Evolutionary conservation across 768 basidiomycete genomes (phyloP).

Genomic region (Collybia mongolica): DNA sequence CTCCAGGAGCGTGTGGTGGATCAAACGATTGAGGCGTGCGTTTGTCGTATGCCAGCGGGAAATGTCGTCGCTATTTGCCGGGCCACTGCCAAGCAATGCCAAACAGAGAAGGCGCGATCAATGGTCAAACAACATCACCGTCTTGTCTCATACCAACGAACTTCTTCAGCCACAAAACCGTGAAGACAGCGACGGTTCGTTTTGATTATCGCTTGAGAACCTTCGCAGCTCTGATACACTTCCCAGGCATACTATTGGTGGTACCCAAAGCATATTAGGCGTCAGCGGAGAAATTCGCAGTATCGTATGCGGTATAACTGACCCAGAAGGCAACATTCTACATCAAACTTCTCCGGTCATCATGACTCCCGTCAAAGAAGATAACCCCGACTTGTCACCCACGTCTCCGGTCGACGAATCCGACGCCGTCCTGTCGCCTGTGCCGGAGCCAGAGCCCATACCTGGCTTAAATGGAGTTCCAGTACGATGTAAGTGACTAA

Average conservation of each 20-base stretch:
- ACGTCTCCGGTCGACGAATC: slow-evolving; percentile 64
- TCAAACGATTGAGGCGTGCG: no score
- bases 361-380: slow-evolving; percentile 24
- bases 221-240: background rate
- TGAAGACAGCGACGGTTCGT: no score
- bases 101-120: no score
- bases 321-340: slow-evolving; percentile 7
- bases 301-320: slow-evolving; percentile 5
- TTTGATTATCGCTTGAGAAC: no score
- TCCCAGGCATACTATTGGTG: slow-evolving; percentile 4
- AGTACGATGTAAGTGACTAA: slow-evolving; percentile 72
- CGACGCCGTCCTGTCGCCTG: slow-evolving; percentile 48
- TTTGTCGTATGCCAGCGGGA: no score
- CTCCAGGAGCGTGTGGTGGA: no score
- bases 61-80: no score
- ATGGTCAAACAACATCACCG: no score
- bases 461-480: slow-evolving; percentile 75
- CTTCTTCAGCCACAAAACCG: no score
- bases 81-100: no score
- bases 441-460: slow-evolving; percentile 58
- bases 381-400: slow-evolving; percentile 38
- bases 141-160: no score
- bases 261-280: slow-evolving; percentile 3
- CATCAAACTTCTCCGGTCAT: slow-evolving; percentile 22
- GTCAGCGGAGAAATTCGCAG: slow-evolving; percentile 15